Conservation (phyloP, 768 basidiomycete species). For the Wakefieldia striispora region DNA sequence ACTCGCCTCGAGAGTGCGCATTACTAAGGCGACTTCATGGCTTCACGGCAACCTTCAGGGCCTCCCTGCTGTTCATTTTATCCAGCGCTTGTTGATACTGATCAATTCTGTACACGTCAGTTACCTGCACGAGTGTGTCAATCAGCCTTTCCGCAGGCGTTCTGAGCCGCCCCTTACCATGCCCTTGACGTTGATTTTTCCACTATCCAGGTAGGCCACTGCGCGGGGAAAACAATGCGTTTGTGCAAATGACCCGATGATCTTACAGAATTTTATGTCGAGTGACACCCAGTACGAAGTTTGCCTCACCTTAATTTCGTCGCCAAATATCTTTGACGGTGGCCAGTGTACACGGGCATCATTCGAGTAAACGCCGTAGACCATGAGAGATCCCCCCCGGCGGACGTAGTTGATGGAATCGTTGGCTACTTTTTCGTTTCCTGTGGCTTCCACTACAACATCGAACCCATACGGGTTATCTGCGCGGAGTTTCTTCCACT, state of each 20-base stretch:
- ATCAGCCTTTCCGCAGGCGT: neutral
- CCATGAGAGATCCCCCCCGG: slow-evolving; percentile 74
- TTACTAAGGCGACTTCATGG: slow-evolving; percentile 34
- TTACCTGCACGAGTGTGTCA: slow-evolving; percentile 15
- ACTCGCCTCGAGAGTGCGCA: neutral
- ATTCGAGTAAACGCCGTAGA: slow-evolving; percentile 86
- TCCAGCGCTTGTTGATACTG: slow-evolving; percentile 68
- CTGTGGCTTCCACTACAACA: slow-evolving; percentile 72
- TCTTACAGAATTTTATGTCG: slow-evolving; percentile 40
- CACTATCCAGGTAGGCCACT: slow-evolving; percentile 78
- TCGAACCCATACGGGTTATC: slow-evolving; percentile 85
- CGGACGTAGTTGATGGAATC: slow-evolving; percentile 84
- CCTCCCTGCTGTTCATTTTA: slow-evolving; percentile 61
- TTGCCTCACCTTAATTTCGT: slow-evolving; percentile 53
- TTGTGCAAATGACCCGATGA: slow-evolving; percentile 85
- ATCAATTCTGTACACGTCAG: slow-evolving; percentile 59
- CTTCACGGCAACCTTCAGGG: slow-evolving; percentile 55
- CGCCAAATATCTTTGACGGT: slow-evolving; percentile 70
- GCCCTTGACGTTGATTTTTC: slow-evolving; percentile 74
- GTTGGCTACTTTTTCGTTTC: slow-evolving; percentile 76
- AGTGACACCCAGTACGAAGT: neutral
- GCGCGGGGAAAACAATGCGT: slow-evolving; percentile 86
- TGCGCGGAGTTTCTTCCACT: slow-evolving; percentile 73
- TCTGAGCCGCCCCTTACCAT: slow-evolving; percentile 43
- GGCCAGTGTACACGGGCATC: slow-evolving; percentile 79